Conservation (phyloP, 2,329 filamentous ascomycete genomes). For the Nectriaceae sp. region DNA sequence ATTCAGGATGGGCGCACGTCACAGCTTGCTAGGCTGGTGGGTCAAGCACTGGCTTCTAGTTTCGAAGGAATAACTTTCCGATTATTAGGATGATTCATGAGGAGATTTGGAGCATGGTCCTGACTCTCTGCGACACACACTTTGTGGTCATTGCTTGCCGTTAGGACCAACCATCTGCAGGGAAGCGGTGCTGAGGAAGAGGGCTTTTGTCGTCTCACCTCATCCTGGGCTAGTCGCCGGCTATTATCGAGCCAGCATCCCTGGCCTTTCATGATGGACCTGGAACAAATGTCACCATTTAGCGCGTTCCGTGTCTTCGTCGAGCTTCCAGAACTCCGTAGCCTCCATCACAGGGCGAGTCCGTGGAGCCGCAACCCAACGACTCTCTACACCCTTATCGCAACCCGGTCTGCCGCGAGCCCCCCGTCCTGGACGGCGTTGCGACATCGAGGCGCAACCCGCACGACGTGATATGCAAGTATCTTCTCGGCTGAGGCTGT, state of each 20-base stretch:
- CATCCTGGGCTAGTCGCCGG: slow-evolving; percentile 8
- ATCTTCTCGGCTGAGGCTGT: slow-evolving; percentile 22
- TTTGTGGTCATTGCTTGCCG: not conserved
- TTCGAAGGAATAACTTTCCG: slow-evolving; percentile 15
- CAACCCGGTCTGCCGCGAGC: slow-evolving; percentile 8
- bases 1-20: slow-evolving; percentile 19
- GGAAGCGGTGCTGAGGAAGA: slow-evolving; percentile 10
- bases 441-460: slow-evolving; percentile 15
- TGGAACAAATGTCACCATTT: slow-evolving; percentile 29
- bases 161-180: slow-evolving; percentile 15
- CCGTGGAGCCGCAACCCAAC: slow-evolving; percentile 26
- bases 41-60: slow-evolving; percentile 13
- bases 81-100: slow-evolving; percentile 16
- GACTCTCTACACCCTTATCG: slow-evolving; percentile 22
- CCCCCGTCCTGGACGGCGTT: slow-evolving; percentile 19
- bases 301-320: slow-evolving; percentile 30
- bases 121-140: slow-evolving; percentile 8
- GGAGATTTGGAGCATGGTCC: slow-evolving; percentile 17
- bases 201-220: slow-evolving; percentile 14
- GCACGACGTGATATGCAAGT: slow-evolving; percentile 4
- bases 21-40: slow-evolving; percentile 14
- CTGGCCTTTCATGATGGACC: slow-evolving; percentile 27
- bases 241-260: slow-evolving; percentile 28
- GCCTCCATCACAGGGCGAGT: slow-evolving; percentile 26
- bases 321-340: slow-evolving; percentile 33